Base-by-base conservation (phyloP, 2,329 filamentous ascomycete species). In the Cytospora piceae region DNA sequence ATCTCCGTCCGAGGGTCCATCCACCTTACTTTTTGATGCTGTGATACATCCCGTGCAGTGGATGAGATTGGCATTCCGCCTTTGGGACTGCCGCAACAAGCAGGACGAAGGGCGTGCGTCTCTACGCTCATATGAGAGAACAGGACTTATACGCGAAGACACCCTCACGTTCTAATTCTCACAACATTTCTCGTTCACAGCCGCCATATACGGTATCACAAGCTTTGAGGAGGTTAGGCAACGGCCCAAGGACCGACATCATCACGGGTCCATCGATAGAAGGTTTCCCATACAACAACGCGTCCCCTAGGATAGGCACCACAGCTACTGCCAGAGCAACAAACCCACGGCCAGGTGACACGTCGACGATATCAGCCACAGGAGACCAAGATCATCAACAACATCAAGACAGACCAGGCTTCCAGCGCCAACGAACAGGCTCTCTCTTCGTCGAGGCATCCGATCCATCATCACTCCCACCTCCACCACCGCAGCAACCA, bases 251-350 rank as follows among this genome's bases (percentile, higher is more conserved):
- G 34, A 37, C 42, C 24, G 53, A 56, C 15, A 63, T 37, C 3
- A 2, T 57, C 27, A 39, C 46, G 37, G 27, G 37, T 52, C 60
- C 60, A 24, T 17, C 49, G 27, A 24, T 49, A 49, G 37, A 62
- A 49, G 60, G 60, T 7, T 62, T 62, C 42, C 60, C 60, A 37
- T 42, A 62, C 15, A 53, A 49, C 37, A 62, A 62, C 60, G 60
- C 60, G 37, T 56, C 60, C 1, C 60, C 60, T 1, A 62, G 54
- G 60, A 49, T 56, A 27, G 52, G 32, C n/a, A 27, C 24, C 15
- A 27, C 27, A 8, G 20, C 29, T 22, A 24, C 17, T 4, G n/a
- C 31, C 9, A 39, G 53, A 9, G 14, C 37, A 29, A 42, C 37
- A 20, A 24, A 56, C 52, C 46, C 59, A 14, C 6, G 34, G 22